Conservation (phyloP, 1,139 yeast genomes). For the Candida gigantensis region DNA sequence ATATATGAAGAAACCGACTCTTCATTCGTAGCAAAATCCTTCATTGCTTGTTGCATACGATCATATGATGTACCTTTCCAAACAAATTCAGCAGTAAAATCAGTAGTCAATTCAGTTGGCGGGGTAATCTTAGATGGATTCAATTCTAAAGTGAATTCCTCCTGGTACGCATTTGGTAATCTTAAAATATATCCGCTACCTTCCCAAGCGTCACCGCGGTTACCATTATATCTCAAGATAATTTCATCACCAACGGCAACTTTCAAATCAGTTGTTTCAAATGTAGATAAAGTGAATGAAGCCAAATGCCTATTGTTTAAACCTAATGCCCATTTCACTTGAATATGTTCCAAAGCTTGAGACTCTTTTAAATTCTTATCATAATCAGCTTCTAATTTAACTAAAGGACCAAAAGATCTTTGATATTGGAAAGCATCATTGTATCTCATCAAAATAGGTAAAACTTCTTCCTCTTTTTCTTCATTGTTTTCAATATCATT, state of each 20-base stretch:
- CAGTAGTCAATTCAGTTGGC: constrained; percentile 64
- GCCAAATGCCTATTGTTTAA: constrained; percentile 67
- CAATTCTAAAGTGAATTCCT: constrained; percentile 75
- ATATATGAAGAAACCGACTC: constrained; percentile 75
- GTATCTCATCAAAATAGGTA: constrained; percentile 75
- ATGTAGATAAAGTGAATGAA: constrained; percentile 66
- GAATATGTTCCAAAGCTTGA: constrained; percentile 73
- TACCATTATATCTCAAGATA: constrained; percentile 59
- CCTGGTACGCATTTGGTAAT: constrained; percentile 68
- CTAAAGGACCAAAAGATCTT: constrained; percentile 80
- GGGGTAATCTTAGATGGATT: constrained; percentile 45
- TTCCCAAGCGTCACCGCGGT: constrained; percentile 60
- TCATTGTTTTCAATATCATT: constrained; percentile 51
- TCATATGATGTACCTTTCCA: constrained; percentile 87
- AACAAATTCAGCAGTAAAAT: constrained; percentile 82
- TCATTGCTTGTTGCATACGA: constrained; percentile 82
- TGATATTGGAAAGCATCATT: constrained; percentile 87
- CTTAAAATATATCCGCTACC: constrained; percentile 71
- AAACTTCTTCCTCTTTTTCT: constrained; percentile 55
- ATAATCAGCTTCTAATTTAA: constrained; percentile 77
- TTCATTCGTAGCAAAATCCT: constrained; percentile 67
- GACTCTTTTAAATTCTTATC: constrained; percentile 77
- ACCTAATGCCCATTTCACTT: constrained; percentile 75
- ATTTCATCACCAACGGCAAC: constrained; percentile 90
- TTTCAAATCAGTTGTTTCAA: constrained; percentile 65